Conservation (phyloP, 1,139 yeast species). For the Hansenula anomala region DNA sequence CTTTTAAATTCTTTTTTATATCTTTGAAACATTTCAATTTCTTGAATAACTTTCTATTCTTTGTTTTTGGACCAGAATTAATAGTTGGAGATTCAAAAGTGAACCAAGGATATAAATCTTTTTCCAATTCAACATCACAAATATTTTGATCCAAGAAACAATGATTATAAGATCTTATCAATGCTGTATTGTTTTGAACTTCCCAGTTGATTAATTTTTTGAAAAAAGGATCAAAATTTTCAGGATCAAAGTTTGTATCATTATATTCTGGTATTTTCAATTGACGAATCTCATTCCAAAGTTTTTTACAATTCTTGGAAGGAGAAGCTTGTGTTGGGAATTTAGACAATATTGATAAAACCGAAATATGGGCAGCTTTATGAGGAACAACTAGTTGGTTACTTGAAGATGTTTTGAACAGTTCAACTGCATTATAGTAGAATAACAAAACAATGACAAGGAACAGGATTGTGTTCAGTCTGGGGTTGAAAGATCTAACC, state of each 20-base stretch:
- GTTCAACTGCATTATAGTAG: too few relatives aligned
- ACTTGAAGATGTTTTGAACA: too few relatives aligned
- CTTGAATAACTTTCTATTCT: constrained; percentile 10
- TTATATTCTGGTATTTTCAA: not conserved
- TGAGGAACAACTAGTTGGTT: too few relatives aligned
- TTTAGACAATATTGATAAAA: too few relatives aligned
- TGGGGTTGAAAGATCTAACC: too few relatives aligned
- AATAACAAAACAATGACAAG: too few relatives aligned
- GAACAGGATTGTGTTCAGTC: too few relatives aligned
- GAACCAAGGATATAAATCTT: constrained; percentile 8
- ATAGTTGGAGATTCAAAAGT: constrained; percentile 6
- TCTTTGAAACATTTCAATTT: constrained; percentile 17
- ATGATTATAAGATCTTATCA: not conserved
- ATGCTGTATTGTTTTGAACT: not conserved
- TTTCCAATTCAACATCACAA: constrained; percentile 1
- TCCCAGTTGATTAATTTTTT: not conserved
- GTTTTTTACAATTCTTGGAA: not conserved
- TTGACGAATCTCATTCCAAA: not conserved
- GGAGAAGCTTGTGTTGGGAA: not conserved
- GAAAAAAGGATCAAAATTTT: not conserved
- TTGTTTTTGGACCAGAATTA: not conserved
- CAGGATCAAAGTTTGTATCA: not conserved
- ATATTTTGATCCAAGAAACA: not conserved
- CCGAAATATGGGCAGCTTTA: too few relatives aligned
- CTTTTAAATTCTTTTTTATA: constrained; percentile 28